Percentiles rank a stretch among this genome's conserved stretches.
These are phyloP conservation scores for Zoysia pacifica DNA, from an alignment of 176 grass and related monocot genomes.

Conservation along the genomic window DNA sequence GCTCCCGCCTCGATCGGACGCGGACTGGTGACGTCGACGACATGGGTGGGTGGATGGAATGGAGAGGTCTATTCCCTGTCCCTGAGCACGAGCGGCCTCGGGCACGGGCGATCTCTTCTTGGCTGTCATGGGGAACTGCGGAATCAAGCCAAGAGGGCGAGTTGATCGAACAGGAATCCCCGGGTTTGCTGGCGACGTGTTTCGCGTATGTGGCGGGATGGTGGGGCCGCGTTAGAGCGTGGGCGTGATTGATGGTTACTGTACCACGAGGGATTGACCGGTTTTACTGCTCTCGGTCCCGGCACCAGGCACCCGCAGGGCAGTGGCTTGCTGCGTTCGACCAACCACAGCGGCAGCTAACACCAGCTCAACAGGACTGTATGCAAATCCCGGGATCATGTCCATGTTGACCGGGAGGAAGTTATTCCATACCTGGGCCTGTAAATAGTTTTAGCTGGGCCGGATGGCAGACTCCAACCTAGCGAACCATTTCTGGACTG, in stretches of 20 bases:
- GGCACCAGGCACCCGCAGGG: too few relatives aligned
- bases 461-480: too few relatives aligned
- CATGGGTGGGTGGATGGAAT: slow-evolving; percentile 4
- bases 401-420: too few relatives aligned
- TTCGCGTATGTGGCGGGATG: background rate
- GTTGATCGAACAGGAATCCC: slow-evolving; percentile 13
- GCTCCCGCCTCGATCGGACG: slow-evolving; percentile 9
- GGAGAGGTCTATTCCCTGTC: background rate
- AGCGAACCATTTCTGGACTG: too few relatives aligned
- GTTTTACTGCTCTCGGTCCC: background rate
- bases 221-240: background rate
- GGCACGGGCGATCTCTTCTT: slow-evolving; percentile 3
- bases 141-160: background rate
- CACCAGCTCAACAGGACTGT: too few relatives aligned
- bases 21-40: background rate
- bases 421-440: too few relatives aligned
- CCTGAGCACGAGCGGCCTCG: slow-evolving; percentile 37
- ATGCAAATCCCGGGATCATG: too few relatives aligned
- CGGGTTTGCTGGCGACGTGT: slow-evolving; percentile 13
- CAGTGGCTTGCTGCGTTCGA: too few relatives aligned
- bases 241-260: background rate
- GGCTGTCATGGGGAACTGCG: background rate
- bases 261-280: background rate
- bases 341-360: too few relatives aligned
- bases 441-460: too few relatives aligned